A percentile compares a stretch with the other conserved stretches of the same genome.
These are phyloP conservation scores for Tulasnella calospora DNA, from an alignment of 768 basidiomycete genomes.

Conservation along the genomic window DNA sequence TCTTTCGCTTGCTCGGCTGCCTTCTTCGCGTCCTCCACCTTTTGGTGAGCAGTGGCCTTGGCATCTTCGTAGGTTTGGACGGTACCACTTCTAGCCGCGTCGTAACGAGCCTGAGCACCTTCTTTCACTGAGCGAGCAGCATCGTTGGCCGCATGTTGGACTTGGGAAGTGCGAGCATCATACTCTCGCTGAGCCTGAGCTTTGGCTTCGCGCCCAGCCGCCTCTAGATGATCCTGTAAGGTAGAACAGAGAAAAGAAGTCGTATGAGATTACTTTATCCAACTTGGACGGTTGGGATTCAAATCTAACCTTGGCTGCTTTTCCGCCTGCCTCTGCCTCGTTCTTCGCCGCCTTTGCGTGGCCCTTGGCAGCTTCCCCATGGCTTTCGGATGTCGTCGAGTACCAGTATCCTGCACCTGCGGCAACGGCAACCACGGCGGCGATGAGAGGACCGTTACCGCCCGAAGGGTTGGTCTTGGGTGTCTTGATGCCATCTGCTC, in stretches of 20 bases:
- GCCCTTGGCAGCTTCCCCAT: not conserved
- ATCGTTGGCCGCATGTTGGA: not conserved
- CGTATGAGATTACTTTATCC: too few species aligned
- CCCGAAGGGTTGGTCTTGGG: slow-evolving; percentile 3
- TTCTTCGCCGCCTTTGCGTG: not conserved
- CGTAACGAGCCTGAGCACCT: slow-evolving; percentile 6
- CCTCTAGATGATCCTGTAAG: slow-evolving; percentile 7
- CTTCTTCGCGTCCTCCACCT: slow-evolving; percentile 21
- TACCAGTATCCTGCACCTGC: slow-evolving; percentile 20
- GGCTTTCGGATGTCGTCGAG: not conserved
- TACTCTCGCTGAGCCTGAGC: not conserved
- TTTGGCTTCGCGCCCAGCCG: not conserved
- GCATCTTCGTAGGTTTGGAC: slow-evolving; percentile 13
- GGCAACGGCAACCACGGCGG: not conserved
- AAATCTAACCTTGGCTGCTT: not conserved
- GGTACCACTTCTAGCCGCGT: not conserved
- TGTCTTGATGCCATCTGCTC: not conserved
- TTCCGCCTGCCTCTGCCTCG: slow-evolving; percentile 11
- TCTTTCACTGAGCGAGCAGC: not conserved
- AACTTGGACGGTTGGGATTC: not conserved
- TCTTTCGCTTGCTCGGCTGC: not conserved
- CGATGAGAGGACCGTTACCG: slow-evolving; percentile 15
- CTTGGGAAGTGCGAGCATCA: not conserved
- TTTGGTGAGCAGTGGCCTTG: not conserved
- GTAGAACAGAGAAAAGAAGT: not conserved